Evolutionary conservation across 306 rosid species (phyloP).

Genomic region (Trichosanthes cucumerina): DNA sequence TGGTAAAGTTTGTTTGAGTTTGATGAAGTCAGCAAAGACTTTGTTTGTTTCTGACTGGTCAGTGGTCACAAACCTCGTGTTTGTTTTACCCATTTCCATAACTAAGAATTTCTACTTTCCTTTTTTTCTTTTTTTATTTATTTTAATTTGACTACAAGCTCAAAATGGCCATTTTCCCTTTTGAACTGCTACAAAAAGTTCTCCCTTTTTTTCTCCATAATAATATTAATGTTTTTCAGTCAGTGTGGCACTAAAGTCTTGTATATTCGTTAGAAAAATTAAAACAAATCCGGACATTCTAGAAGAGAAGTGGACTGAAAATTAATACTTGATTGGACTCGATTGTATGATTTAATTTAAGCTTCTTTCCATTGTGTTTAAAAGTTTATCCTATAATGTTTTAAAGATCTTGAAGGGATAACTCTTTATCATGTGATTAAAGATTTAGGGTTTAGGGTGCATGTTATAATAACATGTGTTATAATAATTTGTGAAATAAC

Average conservation of each 20-base stretch:
- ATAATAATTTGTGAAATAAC: no score
- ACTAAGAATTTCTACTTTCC: background rate
- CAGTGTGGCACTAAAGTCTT: background rate
- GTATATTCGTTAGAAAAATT: background rate
- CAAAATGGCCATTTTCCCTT: background rate
- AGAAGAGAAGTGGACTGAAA: background rate
- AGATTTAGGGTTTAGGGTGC: no score
- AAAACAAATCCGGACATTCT: background rate
- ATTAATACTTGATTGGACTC: no score
- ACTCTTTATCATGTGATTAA: no score
- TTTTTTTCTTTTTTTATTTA: background rate
- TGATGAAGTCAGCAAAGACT: background rate
- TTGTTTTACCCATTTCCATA: background rate
- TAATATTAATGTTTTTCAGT: background rate
- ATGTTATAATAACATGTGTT: no score
- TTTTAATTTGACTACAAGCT: background rate
- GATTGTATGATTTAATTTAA: no score
- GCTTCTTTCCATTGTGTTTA: no score
- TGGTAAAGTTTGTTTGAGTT: background rate
- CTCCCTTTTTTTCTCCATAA: background rate
- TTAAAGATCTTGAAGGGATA: no score
- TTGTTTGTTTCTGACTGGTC: slow-evolving; percentile 26
- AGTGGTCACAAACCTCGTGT: slow-evolving; percentile 26
- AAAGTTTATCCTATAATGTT: no score
- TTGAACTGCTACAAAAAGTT: background rate